Conservation (phyloP, 2,329 filamentous ascomycete genomes). For the Pleoardoris graminearum region DNA sequence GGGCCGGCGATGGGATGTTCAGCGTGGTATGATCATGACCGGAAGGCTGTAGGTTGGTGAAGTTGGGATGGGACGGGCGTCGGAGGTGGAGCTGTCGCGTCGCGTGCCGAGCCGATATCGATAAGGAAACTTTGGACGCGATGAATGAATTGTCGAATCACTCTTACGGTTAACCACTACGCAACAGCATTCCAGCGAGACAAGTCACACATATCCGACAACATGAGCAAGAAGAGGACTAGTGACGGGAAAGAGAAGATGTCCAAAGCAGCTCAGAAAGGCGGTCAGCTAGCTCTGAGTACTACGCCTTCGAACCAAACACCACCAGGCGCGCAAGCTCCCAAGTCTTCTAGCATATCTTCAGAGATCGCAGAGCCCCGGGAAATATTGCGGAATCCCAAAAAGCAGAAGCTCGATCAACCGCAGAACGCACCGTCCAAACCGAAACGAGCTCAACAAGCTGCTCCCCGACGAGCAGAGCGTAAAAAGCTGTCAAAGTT, state of each 20-base stretch:
- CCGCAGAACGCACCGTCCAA: neutral
- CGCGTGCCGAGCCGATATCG: slow-evolving; percentile 16
- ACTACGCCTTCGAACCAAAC: slow-evolving; percentile 13
- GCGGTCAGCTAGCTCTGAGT: slow-evolving; percentile 4
- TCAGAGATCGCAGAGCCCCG: slow-evolving; percentile 1
- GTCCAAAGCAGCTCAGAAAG: neutral
- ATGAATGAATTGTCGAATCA: neutral
- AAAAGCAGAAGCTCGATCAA: slow-evolving; percentile 8
- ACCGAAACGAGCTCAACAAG: slow-evolving; percentile 7
- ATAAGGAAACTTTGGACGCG: slow-evolving; percentile 22
- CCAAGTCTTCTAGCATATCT: slow-evolving; percentile 15
- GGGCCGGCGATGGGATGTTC: slow-evolving; percentile 17
- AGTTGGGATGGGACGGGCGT: slow-evolving; percentile 8
- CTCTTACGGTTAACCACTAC: too few relatives aligned
- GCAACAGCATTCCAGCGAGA: too few relatives aligned
- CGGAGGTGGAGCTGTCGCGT: neutral
- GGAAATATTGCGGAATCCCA: neutral
- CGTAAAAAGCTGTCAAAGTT: slow-evolving; percentile 23
- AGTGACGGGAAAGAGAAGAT: slow-evolving; percentile 27
- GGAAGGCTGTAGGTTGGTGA: neutral
- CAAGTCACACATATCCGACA: too few relatives aligned
- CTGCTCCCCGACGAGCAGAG: slow-evolving; percentile 2
- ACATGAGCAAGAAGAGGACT: slow-evolving; percentile 33
- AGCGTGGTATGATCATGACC: slow-evolving; percentile 1
- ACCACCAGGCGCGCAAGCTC: slow-evolving; percentile 19